phyloP scores from a whole-genome alignment of 306 rosid species.

The Sechiopsis laciniata region DNA sequence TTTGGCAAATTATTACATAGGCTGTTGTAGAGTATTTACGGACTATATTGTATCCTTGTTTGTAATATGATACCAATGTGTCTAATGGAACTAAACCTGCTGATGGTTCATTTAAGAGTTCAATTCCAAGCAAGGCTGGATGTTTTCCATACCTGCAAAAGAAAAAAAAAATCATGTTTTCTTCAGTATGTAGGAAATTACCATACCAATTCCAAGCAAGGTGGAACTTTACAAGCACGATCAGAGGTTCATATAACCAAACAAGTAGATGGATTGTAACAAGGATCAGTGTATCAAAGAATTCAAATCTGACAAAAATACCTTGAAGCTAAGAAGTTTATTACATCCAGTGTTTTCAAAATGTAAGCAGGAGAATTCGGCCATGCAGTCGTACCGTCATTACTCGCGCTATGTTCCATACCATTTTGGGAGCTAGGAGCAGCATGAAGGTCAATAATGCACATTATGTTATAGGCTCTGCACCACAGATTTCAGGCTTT shows the following conservation, averaged over 20 bases:
- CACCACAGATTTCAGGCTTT: constrained; percentile 27
- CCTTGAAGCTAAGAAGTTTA: constrained; percentile 81
- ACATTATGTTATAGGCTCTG: constrained; percentile 66
- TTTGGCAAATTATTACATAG: constrained; percentile 81
- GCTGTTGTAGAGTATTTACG: constrained; percentile 61
- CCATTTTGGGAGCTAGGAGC: constrained; percentile 95
- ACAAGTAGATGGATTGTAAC: background rate
- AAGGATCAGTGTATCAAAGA: background rate
- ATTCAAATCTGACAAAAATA: constrained; percentile 24
- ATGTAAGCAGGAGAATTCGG: constrained; percentile 49
- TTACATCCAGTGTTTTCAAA: constrained; percentile 58
- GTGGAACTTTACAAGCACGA: background rate
- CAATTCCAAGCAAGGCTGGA: constrained; percentile 76
- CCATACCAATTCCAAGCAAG: background rate
- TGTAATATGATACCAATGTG: constrained; percentile 57
- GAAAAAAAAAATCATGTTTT: background rate
- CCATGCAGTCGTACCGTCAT: constrained; percentile 79
- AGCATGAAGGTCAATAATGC: constrained; percentile 91
- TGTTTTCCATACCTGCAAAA: constrained; percentile 63
- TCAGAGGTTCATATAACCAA: too few species aligned
- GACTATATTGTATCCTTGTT: constrained; percentile 71
- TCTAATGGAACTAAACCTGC: constrained; percentile 59
- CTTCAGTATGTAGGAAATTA: background rate
- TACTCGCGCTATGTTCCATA: constrained; percentile 88
- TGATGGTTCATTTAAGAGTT: constrained; percentile 86